Evolutionary conservation across 768 basidiomycete genomes (phyloP).

Genomic region (Lentinula detonsa): DNA sequence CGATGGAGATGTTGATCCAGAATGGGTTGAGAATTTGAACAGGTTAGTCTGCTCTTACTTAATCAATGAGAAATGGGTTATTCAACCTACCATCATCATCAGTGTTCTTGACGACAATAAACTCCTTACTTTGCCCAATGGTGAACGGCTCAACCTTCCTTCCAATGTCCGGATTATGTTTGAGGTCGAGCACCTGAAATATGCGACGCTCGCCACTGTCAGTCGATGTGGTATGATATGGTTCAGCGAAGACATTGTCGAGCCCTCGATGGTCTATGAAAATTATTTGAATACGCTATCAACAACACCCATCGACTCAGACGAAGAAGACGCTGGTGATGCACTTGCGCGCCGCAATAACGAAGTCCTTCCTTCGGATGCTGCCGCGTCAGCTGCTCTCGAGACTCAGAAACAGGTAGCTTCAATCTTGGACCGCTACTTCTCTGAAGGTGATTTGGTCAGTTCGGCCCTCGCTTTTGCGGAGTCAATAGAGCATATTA

Average conservation of each 20-base stretch:
- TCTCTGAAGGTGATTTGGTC: constrained; percentile 78
- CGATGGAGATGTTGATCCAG: constrained; percentile 98
- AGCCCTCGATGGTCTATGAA: constrained; percentile 85
- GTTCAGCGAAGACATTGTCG: constrained; percentile 97
- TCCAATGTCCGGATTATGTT: constrained; percentile 99
- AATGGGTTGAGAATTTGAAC: constrained; percentile 99
- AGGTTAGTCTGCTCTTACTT: constrained; percentile 49
- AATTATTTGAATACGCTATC: constrained; percentile 81
- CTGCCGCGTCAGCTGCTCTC: constrained; percentile 55
- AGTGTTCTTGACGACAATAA: constrained; percentile 99
- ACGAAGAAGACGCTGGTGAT: constrained; percentile 77
- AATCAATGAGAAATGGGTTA: neutral
- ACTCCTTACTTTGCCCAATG: constrained; percentile 92
- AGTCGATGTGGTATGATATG: constrained; percentile 99
- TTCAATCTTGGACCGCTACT: constrained; percentile 72
- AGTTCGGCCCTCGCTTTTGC: constrained; percentile 74
- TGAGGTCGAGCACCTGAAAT: constrained; percentile 96
- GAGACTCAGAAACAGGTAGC: constrained; percentile 73
- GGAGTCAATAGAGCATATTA: constrained; percentile 89
- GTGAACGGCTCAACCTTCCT: constrained; percentile 94
- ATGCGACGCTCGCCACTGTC: constrained; percentile 96
- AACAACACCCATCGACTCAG: constrained; percentile 73
- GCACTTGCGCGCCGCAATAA: constrained; percentile 57
- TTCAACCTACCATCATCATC: constrained; percentile 9
- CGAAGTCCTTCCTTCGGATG: constrained; percentile 33